Evolutionary conservation across 192 early-diverging fungal species (phyloP).

Genomic region (Bifiguratus adelaidae): DNA sequence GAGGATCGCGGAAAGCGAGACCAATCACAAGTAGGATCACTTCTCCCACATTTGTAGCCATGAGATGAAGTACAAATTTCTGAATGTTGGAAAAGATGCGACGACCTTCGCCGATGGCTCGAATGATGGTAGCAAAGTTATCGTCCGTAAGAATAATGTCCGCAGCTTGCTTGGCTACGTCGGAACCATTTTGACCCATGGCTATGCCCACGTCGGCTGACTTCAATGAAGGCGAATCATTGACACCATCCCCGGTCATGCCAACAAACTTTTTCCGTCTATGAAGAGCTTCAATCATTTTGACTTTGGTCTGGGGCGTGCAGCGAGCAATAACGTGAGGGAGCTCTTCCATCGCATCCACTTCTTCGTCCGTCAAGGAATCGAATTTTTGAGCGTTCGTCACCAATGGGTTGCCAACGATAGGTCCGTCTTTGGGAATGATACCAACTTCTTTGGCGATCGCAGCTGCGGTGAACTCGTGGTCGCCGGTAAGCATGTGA

Average conservation of each 20-base stretch:
- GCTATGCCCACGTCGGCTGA: constrained; percentile 93
- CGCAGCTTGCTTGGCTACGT: constrained; percentile 97
- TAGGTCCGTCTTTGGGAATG: constrained; percentile 37
- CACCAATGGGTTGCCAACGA: constrained; percentile 16
- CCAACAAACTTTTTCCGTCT: constrained; percentile 61
- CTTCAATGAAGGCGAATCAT: constrained; percentile 85
- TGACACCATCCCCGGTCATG: constrained; percentile 97
- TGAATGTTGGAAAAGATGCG: constrained; percentile 96
- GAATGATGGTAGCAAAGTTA: constrained; percentile 92
- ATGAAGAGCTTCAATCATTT: constrained; percentile 89
- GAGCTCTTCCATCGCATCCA: constrained; percentile 71
- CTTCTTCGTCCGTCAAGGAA: constrained; percentile 80
- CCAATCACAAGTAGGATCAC: constrained; percentile 82
- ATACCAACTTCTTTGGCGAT: constrained; percentile 90
- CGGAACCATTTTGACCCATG: constrained; percentile 93
- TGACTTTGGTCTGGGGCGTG: constrained; percentile 93
- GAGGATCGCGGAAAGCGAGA: constrained; percentile 78
- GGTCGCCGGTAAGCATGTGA: constrained; percentile 98
- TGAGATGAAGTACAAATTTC: constrained; percentile 93
- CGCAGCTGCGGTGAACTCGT: constrained; percentile 84
- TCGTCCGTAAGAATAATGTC: constrained; percentile 94
- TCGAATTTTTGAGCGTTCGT: constrained; percentile 89
- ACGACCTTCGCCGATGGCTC: constrained; percentile 88
- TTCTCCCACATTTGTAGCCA: constrained; percentile 92
- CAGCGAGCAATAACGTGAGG: constrained; percentile 97